Conservation (phyloP, 352 stramenopile genomes). For the Globisporangium canariense region DNA sequence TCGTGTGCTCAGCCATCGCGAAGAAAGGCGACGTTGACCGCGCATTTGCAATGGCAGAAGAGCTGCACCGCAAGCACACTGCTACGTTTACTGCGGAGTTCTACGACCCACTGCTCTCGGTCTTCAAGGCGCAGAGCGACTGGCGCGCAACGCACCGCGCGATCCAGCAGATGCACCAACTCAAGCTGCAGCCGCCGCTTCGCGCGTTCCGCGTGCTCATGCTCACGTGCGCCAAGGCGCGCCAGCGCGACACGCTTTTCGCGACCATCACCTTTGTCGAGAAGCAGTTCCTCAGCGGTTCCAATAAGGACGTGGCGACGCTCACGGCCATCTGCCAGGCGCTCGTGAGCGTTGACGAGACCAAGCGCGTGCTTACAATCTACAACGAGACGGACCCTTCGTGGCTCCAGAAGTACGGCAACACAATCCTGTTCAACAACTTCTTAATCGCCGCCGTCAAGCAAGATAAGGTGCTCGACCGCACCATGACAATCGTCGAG, state of each 20-base stretch:
- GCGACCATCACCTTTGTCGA: constrained; percentile 47
- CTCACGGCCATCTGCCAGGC: constrained; percentile 64
- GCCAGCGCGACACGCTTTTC: constrained; percentile 41
- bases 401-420: constrained; percentile 39
- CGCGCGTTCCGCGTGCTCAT: constrained; percentile 62
- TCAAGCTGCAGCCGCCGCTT: constrained; percentile 40
- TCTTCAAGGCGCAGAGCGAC: constrained; percentile 58
- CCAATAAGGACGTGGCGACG: constrained; percentile 39
- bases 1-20: constrained; percentile 44
- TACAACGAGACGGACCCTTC: constrained; percentile 36
- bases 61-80: constrained; percentile 23
- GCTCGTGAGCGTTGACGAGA: constrained; percentile 44
- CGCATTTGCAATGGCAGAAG: constrained; percentile 35
- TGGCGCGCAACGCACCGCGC: constrained; percentile 49
- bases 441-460: constrained; percentile 52
- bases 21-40: constrained; percentile 46
- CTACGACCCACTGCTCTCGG: constrained; percentile 55
- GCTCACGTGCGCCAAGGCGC: constrained; percentile 43
- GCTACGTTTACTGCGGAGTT: constrained; percentile 20
- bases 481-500: constrained; percentile 40
- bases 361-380: constrained; percentile 38
- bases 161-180: constrained; percentile 64
- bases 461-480: constrained; percentile 19
- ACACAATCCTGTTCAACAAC: constrained; percentile 54
- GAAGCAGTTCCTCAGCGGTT: constrained; percentile 26